Evolutionary conservation across 345 rosid genomes (phyloP).

Genomic region (Excoecaria agallocha): DNA sequence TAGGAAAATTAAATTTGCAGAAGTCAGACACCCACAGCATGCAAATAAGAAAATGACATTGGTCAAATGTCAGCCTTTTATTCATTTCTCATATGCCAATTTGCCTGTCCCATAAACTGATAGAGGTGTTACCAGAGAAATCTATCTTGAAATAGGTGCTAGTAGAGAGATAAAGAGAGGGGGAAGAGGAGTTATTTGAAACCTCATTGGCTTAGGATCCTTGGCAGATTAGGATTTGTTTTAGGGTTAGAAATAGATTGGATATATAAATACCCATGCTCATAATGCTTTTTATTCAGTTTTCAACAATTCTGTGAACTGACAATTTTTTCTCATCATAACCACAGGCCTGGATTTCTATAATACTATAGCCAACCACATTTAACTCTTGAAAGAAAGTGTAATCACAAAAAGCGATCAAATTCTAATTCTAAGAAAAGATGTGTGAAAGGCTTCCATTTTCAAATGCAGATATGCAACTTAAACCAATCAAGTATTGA

Average conservation of each 20-base stretch:
- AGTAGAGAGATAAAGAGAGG: background rate
- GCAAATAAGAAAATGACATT: background rate
- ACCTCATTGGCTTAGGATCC: background rate
- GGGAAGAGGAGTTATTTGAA: background rate
- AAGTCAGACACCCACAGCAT: background rate
- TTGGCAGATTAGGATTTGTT: background rate
- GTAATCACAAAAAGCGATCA: background rate
- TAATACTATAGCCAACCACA: background rate
- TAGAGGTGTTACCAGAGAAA: background rate
- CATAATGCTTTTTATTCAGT: background rate
- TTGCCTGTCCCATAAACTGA: background rate
- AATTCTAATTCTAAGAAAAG: background rate
- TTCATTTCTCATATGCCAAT: background rate
- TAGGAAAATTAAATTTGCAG: constrained; percentile 12
- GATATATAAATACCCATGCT: background rate
- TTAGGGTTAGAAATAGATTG: background rate
- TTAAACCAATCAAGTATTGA: background rate
- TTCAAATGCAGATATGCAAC: background rate
- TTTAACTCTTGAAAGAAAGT: background rate
- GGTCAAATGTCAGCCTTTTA: background rate
- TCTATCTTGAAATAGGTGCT: background rate
- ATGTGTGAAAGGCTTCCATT: background rate
- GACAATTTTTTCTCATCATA: background rate
- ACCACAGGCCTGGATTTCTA: background rate
- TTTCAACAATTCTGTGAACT: background rate